phyloP scores from a whole-genome alignment of 2,329 filamentous ascomycete genomes.

The Metarhizium robertsii region DNA sequence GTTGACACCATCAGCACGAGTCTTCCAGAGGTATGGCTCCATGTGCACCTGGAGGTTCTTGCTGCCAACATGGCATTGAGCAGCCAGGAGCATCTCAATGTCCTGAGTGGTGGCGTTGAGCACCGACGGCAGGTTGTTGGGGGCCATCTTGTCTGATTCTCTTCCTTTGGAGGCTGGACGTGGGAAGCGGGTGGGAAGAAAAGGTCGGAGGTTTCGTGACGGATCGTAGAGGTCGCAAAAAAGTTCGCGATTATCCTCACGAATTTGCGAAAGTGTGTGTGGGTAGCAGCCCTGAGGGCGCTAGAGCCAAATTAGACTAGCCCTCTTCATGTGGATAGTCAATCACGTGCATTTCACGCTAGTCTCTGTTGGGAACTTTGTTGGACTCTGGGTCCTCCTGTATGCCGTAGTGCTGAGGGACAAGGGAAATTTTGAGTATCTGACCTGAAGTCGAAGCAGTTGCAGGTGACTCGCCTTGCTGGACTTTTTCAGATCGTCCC shows the following conservation, averaged over 20 bases:
- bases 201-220: conserved; percentile 12
- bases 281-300: conserved; percentile 23
- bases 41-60: conserved; percentile 99
- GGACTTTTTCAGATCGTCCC: not conserved
- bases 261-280: conserved; percentile 32
- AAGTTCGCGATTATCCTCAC: conserved; percentile 31
- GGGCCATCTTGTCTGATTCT: conserved; percentile 71
- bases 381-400: not conserved
- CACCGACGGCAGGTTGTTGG: conserved; percentile 82
- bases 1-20: conserved; percentile 95
- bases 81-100: conserved; percentile 98
- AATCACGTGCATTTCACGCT: conserved; percentile 23
- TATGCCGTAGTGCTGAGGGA: not conserved
- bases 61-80: conserved; percentile 91
- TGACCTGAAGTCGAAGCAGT: conserved; percentile 6
- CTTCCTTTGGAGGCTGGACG: conserved; percentile 23
- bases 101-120: conserved; percentile 98
- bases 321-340: not conserved
- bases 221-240: conserved; percentile 17
- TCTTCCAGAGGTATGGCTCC: conserved; percentile 99
- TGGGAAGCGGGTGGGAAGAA: conserved; percentile 17
- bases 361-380: conserved; percentile 9
- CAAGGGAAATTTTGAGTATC: conserved; percentile 25
- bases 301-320: conserved; percentile 19
- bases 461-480: not conserved